Base-by-base conservation (phyloP, 1,139 yeast species). In the Blastobotrys persicus region DNA sequence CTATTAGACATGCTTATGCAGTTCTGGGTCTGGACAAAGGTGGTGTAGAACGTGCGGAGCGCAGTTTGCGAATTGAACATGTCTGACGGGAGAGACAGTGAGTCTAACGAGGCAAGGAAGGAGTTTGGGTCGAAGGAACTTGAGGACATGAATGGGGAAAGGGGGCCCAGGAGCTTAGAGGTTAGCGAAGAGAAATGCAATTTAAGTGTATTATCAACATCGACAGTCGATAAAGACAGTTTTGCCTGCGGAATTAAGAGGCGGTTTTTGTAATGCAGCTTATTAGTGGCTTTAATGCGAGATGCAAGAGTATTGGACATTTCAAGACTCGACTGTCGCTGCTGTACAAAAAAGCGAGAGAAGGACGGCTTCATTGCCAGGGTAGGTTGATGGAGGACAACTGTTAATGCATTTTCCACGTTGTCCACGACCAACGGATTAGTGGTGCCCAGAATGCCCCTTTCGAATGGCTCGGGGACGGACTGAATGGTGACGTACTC, bases 401-500 rank as follows among this genome's bases (percentile, higher is more conserved):
- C 45, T 31, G 45, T 46, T 7, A 47, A 50, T 23, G 48, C 49
- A 31, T 31, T 35, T 14, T 46, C 45, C 19, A 45, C 16, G 7
- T 48, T 50, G 28, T 55, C 55, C 26, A 50, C 49, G 19, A 60
- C 46, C 34, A 62, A 47, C 31, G 65, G 65, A 50, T 62, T 61
- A 17, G 64, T 60, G 31, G 62, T 47, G 5, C 66, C 66, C n/a
- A 51, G 53, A 5, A 62, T 51, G 2, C 63, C 62, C 7, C 44
- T 45, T 6, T 53, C 50, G 14, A 51, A 47, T 13, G 34, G 38
- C 14, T 48, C 48, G 4, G 56, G 52, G 28, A 49, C 41, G 5
- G 63, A 54, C 31, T 61, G 61, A 37, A 62, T 56, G 1, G 66
- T 62, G 17, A 60, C 61, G 45, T 62, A 62, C 26, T 62, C 66